Evolutionary conservation across 176 grass and related monocot genomes (phyloP).

Genomic region (Themeda triandra): DNA sequence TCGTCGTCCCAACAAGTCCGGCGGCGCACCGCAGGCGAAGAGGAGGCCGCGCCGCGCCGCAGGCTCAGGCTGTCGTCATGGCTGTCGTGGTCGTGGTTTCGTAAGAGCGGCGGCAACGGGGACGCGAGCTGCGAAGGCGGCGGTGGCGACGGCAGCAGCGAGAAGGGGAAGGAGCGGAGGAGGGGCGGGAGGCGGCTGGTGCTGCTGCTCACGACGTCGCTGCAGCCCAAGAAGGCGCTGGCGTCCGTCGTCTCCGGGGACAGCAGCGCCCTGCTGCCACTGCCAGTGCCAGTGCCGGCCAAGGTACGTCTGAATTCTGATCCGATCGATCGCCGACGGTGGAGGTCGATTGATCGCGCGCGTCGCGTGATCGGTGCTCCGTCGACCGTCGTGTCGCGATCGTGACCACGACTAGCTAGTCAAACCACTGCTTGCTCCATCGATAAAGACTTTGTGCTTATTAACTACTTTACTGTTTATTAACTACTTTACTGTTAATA

Average conservation of each 20-base stretch:
- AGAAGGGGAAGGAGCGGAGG: neutral
- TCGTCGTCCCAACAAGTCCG: neutral
- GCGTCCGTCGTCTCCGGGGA: conserved; percentile 27
- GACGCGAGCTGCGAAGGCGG: neutral
- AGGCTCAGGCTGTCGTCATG: conserved; percentile 1
- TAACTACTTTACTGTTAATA: neutral
- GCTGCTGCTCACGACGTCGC: conserved; percentile 22
- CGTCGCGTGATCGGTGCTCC: too few species aligned
- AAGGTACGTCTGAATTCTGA: conserved; percentile 1
- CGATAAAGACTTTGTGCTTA: neutral
- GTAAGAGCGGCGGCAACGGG: neutral
- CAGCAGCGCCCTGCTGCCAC: neutral
- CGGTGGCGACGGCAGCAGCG: neutral
- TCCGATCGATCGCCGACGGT: neutral
- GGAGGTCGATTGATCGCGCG: too few species aligned
- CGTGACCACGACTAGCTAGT: neutral
- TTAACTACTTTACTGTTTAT: neutral
- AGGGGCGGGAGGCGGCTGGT: neutral
- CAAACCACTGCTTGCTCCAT: neutral
- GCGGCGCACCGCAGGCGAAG: neutral
- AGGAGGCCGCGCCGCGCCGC: neutral
- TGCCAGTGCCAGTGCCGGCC: neutral
- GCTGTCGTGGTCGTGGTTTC: conserved; percentile 14
- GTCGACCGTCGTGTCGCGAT: too few species aligned
- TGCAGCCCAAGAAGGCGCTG: conserved; percentile 24